A percentile compares a stretch with the other conserved stretches of the same genome.
phyloP scores from a whole-genome alignment of 2,329 filamentous ascomycete species.

The Blumeria graminis region DNA sequence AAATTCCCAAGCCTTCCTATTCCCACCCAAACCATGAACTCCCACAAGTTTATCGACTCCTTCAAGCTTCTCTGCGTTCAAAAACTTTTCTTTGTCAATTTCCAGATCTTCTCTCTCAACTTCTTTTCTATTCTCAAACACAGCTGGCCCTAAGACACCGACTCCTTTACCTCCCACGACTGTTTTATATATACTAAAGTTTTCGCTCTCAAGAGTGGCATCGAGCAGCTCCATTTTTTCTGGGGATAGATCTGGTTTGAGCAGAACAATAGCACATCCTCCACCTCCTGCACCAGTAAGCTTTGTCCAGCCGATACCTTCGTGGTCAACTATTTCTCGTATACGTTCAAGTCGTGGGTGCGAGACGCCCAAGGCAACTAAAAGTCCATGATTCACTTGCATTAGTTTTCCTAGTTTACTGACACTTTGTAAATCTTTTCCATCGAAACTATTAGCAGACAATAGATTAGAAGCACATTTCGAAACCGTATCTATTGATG shows the following conservation, averaged over 20 bases:
- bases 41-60: conserved; percentile 76
- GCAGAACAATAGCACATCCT: conserved; percentile 78
- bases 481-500: conserved; percentile 59
- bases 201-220: conserved; percentile 38
- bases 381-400: conserved; percentile 76
- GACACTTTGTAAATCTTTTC: conserved; percentile 36
- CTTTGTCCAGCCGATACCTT: conserved; percentile 89
- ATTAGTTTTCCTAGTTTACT: conserved; percentile 65
- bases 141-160: conserved; percentile 79
- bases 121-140: conserved; percentile 62
- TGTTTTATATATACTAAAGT: conserved; percentile 67
- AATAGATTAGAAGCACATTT: conserved; percentile 29
- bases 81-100: conserved; percentile 73
- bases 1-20: conserved; percentile 66
- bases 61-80: conserved; percentile 60
- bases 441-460: conserved; percentile 40
- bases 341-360: conserved; percentile 84
- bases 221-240: conserved; percentile 39
- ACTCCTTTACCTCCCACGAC: conserved; percentile 85
- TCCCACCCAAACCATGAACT: conserved; percentile 41
- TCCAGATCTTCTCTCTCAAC: conserved; percentile 66
- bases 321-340: conserved; percentile 70
- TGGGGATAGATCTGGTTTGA: conserved; percentile 39
- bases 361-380: conserved; percentile 80
- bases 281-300: conserved; percentile 88